Conservation (phyloP, 2,329 filamentous ascomycete species). For the Lachnellula subtilissima region DNA sequence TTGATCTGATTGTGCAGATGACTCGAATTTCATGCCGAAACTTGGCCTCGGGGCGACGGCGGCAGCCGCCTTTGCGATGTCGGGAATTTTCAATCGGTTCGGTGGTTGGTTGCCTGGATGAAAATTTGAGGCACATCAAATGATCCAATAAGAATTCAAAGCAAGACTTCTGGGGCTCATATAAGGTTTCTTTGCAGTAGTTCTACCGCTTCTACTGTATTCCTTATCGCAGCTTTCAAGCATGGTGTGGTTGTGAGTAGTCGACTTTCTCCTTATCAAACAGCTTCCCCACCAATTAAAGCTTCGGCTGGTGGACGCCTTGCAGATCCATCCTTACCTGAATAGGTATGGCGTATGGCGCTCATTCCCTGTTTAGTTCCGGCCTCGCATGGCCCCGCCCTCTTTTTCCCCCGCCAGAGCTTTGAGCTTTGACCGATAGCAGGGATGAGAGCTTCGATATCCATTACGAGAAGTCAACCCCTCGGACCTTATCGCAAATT, state of each 20-base stretch:
- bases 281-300: neutral
- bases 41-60: neutral
- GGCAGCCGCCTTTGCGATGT: neutral
- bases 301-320: neutral
- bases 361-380: neutral
- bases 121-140: neutral
- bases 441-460: neutral
- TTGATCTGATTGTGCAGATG: neutral
- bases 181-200: neutral
- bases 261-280: neutral
- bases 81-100: neutral
- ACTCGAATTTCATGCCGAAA: neutral
- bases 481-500: slow-evolving; percentile 1
- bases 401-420: too few species aligned
- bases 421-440: neutral
- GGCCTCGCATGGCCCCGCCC: neutral
- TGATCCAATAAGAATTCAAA: neutral
- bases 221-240: slow-evolving; percentile 1
- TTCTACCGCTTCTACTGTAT: neutral
- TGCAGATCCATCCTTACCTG: neutral
- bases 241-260: too few species aligned
- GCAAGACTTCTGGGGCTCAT: neutral
- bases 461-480: neutral
- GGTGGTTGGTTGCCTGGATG: neutral
- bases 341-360: neutral